Evolutionary conservation across 208 protist genomes (phyloP).

Genomic region (Trichomonas gallinae): DNA sequence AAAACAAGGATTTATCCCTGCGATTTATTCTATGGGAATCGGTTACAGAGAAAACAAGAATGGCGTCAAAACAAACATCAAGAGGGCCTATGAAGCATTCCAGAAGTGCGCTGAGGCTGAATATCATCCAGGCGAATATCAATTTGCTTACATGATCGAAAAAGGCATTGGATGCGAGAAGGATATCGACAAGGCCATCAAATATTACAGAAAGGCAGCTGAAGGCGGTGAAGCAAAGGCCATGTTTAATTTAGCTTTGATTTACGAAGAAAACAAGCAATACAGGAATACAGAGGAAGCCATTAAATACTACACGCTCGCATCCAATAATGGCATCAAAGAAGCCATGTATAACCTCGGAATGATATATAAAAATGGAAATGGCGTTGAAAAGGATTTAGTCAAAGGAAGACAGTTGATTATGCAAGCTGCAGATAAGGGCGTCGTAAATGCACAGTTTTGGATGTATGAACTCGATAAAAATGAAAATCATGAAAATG

Average conservation of each 20-base stretch:
- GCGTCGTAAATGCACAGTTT: too few species aligned
- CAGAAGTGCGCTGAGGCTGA: not conserved
- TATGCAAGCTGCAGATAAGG: too few species aligned
- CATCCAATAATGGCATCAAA: not conserved
- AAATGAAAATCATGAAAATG: too few species aligned
- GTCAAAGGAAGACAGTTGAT: too few species aligned
- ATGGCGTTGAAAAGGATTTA: not conserved
- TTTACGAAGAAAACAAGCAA: not conserved
- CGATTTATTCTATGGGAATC: too few species aligned
- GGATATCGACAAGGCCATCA: not conserved
- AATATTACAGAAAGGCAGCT: not conserved
- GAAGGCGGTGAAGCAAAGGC: not conserved
- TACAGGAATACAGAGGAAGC: not conserved
- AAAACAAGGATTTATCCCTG: too few species aligned
- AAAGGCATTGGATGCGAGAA: not conserved
- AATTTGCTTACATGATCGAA: not conserved
- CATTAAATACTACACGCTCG: not conserved
- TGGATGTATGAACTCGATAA: too few species aligned
- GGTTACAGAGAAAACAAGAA: too few species aligned
- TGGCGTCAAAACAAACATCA: not conserved
- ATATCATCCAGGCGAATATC: not conserved
- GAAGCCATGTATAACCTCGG: not conserved
- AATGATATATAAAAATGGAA: not conserved
- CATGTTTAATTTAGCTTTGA: not conserved
- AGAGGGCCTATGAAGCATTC: not conserved